Evolutionary conservation across 1,284 basidiomycete species (phyloP).

Genomic region (Xanthoconium separans): DNA sequence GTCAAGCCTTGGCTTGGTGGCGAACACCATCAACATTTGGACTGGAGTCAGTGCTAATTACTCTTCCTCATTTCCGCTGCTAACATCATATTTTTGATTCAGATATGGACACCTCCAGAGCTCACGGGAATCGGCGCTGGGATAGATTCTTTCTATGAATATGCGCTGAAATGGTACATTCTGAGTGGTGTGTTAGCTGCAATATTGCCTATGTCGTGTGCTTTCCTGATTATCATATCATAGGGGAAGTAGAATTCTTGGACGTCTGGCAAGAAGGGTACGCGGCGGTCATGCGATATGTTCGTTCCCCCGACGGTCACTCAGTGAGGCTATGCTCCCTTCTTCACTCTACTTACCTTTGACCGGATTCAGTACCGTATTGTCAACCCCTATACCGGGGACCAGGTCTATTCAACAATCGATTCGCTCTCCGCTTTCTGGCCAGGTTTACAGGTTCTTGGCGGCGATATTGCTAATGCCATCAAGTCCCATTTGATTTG

Average conservation of each 20-base stretch:
- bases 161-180: constrained; percentile 87
- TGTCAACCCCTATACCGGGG: constrained; percentile 78
- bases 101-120: constrained; percentile 74
- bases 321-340: constrained; percentile 55
- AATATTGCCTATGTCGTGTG: background rate
- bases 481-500: constrained; percentile 84
- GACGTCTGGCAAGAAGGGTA: constrained; percentile 94
- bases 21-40: constrained; percentile 83
- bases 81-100: constrained; percentile 1
- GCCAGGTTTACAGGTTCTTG: constrained; percentile 86
- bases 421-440: constrained; percentile 88
- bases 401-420: constrained; percentile 65
- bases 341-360: constrained; percentile 1
- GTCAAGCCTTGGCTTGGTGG: constrained; percentile 78
- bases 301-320: constrained; percentile 80
- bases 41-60: constrained; percentile 58
- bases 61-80: background rate
- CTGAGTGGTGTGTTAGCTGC: constrained; percentile 64
- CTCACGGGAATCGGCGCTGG: constrained; percentile 86
- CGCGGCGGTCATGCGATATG: constrained; percentile 83
- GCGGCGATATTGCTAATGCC: constrained; percentile 86
- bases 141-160: constrained; percentile 93
- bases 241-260: constrained; percentile 84
- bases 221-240: constrained; percentile 5
- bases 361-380: constrained; percentile 61